Conservation (phyloP, 257 asterid genomes). For the Solanum raphanifolium region DNA sequence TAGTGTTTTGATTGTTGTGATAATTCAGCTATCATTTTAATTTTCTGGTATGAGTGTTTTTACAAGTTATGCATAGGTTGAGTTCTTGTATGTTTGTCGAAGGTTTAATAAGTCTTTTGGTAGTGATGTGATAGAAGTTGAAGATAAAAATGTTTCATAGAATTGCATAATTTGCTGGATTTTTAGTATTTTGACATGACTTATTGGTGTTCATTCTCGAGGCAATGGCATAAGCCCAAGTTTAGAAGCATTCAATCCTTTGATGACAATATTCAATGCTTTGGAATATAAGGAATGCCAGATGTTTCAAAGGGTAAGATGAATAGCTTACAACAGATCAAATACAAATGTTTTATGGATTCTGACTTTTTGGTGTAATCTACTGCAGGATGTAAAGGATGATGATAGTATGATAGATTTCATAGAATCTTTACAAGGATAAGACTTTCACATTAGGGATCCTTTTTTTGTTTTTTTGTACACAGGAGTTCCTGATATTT, state of each 20-base stretch:
- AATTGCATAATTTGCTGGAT: background rate
- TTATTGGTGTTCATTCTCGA: background rate
- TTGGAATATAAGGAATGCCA: background rate
- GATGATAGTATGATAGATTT: background rate
- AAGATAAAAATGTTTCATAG: background rate
- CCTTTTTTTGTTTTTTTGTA: background rate
- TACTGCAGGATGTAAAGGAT: background rate
- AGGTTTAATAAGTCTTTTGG: background rate
- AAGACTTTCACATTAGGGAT: background rate
- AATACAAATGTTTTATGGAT: background rate
- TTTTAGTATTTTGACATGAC: background rate
- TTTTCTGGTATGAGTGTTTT: background rate
- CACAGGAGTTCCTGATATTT: background rate
- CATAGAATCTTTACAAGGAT: background rate
- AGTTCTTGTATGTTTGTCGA: background rate
- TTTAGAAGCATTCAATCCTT: background rate
- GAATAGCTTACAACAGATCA: background rate
- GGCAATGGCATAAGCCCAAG: background rate
- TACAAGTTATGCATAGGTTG: background rate
- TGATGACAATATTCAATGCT: background rate
- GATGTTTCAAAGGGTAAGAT: background rate
- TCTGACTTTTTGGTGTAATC: background rate
- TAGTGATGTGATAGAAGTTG: background rate
- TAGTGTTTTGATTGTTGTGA: background rate
- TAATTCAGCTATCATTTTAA: background rate